Evolutionary conservation across 169 alveolate genomes (phyloP).

Genomic region (Plasmodium cynomolgi): DNA sequence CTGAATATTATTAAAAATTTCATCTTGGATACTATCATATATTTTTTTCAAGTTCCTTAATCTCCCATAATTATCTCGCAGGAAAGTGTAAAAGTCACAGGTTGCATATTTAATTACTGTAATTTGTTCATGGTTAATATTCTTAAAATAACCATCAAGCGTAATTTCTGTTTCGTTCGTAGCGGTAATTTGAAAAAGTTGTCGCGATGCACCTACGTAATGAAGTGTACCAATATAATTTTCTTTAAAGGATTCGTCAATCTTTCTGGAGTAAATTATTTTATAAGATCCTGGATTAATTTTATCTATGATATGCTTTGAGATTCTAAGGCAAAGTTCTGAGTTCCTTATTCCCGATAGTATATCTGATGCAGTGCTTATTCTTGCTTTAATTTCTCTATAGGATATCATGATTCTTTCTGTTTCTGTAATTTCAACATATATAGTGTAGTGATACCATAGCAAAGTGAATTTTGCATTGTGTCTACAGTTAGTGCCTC

Average conservation of each 20-base stretch:
- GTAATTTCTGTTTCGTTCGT: conserved; percentile 11
- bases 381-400: conserved; percentile 12
- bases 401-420: conserved; percentile 20
- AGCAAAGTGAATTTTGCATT: conserved; percentile 37
- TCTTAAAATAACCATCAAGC: conserved; percentile 54
- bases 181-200: conserved; percentile 2
- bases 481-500: conserved; percentile 21
- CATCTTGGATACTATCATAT: background rate
- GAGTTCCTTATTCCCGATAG: conserved; percentile 25
- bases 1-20: conserved; percentile 7
- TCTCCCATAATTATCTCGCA: background rate
- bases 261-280: conserved; percentile 37
- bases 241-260: conserved; percentile 5
- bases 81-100: background rate
- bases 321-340: background rate
- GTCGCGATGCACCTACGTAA: conserved; percentile 24
- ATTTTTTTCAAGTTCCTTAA: background rate
- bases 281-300: conserved; percentile 65
- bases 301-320: background rate
- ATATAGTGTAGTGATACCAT: conserved; percentile 39
- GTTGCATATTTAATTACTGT: conserved; percentile 28
- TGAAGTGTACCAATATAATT: conserved; percentile 51
- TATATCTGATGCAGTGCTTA: background rate
- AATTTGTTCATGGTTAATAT: conserved; percentile 13
- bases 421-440: conserved; percentile 32